A percentile compares a stretch with the other conserved stretches of the same genome.
Evolutionary conservation across 2,329 filamentous ascomycete genomes (phyloP).

Genomic region (Phyllosticta ampelicida): DNA sequence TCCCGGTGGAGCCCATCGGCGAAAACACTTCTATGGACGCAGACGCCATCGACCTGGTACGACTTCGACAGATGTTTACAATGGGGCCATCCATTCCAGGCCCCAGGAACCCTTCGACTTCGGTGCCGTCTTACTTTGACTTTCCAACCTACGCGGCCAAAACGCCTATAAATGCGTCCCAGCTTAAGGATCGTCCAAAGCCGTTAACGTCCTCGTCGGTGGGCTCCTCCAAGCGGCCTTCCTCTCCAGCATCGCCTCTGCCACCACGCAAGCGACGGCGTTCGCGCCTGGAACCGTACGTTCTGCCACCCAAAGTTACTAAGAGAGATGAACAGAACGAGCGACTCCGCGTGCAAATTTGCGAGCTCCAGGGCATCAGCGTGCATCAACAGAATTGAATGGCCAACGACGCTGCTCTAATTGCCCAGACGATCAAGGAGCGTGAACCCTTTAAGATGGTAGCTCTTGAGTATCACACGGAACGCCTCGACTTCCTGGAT

Average conservation of each 20-base stretch:
- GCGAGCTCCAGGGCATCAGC: background rate
- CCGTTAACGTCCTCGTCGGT: background rate
- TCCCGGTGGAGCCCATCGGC: too few relatives aligned
- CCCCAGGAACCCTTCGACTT: background rate
- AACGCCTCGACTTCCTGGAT: background rate
- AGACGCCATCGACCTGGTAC: background rate
- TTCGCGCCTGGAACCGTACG: background rate
- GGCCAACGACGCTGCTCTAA: background rate
- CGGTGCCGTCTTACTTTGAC: too few relatives aligned
- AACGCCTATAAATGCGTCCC: background rate
- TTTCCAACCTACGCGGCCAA: background rate
- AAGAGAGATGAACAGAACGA: background rate
- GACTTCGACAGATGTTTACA: background rate
- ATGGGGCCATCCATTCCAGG: too few relatives aligned
- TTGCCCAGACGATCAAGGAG: background rate
- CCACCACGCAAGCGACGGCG: background rate
- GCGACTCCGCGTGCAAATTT: background rate
- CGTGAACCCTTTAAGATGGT: background rate
- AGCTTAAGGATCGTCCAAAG: background rate
- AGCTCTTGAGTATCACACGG: background rate
- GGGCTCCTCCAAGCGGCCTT: background rate
- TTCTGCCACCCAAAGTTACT: background rate
- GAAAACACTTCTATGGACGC: background rate
- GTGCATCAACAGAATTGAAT: too few relatives aligned
- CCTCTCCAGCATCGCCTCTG: background rate